A percentile compares a stretch with the other conserved stretches of the same genome.
Evolutionary conservation across 2,329 filamentous ascomycete species (phyloP).

Genomic region (Trichoderma aggressivum): DNA sequence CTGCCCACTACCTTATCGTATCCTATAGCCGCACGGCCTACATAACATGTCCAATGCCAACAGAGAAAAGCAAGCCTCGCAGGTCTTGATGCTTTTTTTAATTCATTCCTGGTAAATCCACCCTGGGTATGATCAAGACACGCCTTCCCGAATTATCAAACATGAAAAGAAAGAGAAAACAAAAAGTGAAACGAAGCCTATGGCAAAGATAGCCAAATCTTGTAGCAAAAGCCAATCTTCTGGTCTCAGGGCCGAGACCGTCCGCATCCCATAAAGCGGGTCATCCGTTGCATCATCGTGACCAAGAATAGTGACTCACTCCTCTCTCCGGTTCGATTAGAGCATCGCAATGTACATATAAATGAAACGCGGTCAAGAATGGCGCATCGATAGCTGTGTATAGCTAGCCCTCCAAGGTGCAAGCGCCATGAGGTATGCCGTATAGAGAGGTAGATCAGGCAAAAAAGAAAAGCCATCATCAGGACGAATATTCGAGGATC

Average conservation of each 20-base stretch:
- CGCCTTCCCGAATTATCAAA: not conserved
- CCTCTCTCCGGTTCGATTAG: not conserved
- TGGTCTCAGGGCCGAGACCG: not conserved
- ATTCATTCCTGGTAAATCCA: conserved; percentile 1
- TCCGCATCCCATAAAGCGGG: not conserved
- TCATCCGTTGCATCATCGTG: not conserved
- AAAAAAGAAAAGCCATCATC: not conserved
- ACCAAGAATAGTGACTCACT: not conserved
- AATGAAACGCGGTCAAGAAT: not conserved
- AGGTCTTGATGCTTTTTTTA: conserved; percentile 1
- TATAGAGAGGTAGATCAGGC: not conserved
- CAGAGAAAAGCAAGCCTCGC: not conserved
- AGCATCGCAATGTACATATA: not conserved
- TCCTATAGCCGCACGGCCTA: not conserved
- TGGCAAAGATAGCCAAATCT: conserved; percentile 6
- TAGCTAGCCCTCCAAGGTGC: not conserved
- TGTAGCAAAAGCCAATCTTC: not conserved
- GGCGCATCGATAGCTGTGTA: not conserved
- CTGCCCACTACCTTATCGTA: not conserved
- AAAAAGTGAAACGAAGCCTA: not conserved
- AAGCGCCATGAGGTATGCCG: not conserved
- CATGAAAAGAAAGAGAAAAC: not conserved
- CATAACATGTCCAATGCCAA: conserved; percentile 2
- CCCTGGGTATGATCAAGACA: conserved; percentile 12
- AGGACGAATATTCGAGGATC: not conserved